Conservation (phyloP, 1,284 basidiomycete genomes). For the Heterobasidion irregulare region DNA sequence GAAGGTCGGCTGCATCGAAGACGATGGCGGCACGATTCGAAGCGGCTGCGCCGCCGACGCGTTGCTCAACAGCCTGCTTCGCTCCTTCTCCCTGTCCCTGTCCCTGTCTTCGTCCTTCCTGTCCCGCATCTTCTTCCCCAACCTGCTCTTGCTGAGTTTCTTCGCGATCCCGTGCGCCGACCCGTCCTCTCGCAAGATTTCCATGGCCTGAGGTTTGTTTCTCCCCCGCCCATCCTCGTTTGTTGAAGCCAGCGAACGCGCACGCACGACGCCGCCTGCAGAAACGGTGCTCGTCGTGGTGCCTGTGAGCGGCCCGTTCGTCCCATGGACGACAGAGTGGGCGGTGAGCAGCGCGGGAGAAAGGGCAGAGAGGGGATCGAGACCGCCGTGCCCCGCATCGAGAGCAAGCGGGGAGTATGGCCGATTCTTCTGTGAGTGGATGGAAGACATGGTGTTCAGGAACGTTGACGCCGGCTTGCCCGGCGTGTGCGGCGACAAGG, state of each 20-base stretch:
- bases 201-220: conserved; percentile 11
- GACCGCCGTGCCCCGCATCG: neutral
- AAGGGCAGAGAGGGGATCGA: conserved; percentile 7
- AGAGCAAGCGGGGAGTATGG: conserved; percentile 1
- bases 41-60: neutral
- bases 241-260: conserved; percentile 8
- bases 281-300: conserved; percentile 12
- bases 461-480: neutral
- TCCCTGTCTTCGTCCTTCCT: neutral
- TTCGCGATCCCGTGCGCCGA: neutral
- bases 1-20: neutral
- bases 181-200: conserved; percentile 1
- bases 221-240: conserved; percentile 9
- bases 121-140: neutral
- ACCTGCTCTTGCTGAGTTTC: neutral
- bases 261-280: conserved; percentile 10
- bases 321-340: conserved; percentile 6
- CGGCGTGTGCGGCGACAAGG: neutral
- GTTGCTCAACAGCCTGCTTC: neutral
- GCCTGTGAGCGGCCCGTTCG: neutral
- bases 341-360: conserved; percentile 11
- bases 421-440: neutral
- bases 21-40: neutral
- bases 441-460: neutral
- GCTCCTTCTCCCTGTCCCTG: neutral